phyloP scores from a whole-genome alignment of 2,329 filamentous ascomycete genomes.

The Helotiales sp. region DNA sequence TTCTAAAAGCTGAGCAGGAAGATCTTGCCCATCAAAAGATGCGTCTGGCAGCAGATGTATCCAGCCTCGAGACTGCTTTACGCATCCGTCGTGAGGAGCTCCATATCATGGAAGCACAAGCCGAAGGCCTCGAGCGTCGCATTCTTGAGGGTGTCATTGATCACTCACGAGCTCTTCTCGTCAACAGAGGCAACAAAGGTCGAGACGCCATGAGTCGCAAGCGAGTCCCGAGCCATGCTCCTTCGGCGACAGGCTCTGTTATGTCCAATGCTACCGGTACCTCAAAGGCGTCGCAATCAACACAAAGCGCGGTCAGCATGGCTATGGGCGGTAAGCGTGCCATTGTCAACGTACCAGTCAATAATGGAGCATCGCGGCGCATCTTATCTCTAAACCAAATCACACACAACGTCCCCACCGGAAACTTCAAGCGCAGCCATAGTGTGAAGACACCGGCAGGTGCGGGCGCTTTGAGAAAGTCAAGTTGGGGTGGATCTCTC shows the following conservation, averaged over 20 bases:
- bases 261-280: conserved; percentile 32
- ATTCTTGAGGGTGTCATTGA: conserved; percentile 96
- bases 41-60: conserved; percentile 80
- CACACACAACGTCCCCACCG: conserved; percentile 64
- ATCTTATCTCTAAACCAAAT: conserved; percentile 93
- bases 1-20: conserved; percentile 63
- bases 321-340: conserved; percentile 48
- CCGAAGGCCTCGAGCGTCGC: conserved; percentile 84
- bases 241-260: conserved; percentile 39
- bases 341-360: conserved; percentile 27
- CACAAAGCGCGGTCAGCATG: conserved; percentile 51
- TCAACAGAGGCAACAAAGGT: conserved; percentile 57
- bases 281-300: conserved; percentile 30
- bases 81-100: conserved; percentile 88
- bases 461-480: conserved; percentile 57
- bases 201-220: conserved; percentile 52
- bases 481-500: conserved; percentile 63
- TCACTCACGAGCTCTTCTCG: conserved; percentile 87
- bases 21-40: conserved; percentile 76
- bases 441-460: conserved; percentile 66
- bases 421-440: conserved; percentile 73
- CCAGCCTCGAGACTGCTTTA: conserved; percentile 86
- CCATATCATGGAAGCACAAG: conserved; percentile 84
- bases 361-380: conserved; percentile 63
- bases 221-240: conserved; percentile 47